Base-by-base conservation (phyloP, 2,329 filamentous ascomycete species). In the Pseudocercospora eumusae region DNA sequence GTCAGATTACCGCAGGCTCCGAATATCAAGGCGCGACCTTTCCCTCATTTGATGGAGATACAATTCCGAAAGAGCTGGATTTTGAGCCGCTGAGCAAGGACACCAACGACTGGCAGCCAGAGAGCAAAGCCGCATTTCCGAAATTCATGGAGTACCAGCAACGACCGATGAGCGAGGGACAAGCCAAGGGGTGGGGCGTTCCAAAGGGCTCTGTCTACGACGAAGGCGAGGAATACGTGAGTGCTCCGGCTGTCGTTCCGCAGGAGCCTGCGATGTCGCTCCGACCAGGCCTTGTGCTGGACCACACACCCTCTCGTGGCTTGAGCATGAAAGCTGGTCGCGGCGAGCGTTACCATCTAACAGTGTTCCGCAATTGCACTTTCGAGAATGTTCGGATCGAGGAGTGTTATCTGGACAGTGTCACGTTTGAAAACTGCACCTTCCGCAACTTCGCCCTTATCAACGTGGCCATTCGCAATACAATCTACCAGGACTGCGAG, bases 221-320 rank as follows among this genome's bases (percentile, higher is more conserved):
- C 15, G 21, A 9, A n/a, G 47, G 21, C 15, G 47, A 52, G 47
- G 25, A n/a, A 8, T 52, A 52, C 25, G 20, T 27, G 18, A 28
- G 15, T n/a, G 25, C 20, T 1, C 21, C 47, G 7, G 47, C 20
- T 3, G 47, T 25, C 11, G 15, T 31, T 25, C 47, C 47, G 67
- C n/a, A 75, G 71, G 73, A 75, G 74, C 58, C 56, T 75, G 1
- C 66, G 68, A 1, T 66, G 68, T 42, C 65, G 71, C 1, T 55
- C 70, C 2, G 56, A 5, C 47, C 47, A 10, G 47, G 47, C 15
- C 20, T 52, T 25, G 47, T n/a, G 15, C 25, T 52, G 21, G 47
- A 52, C 3, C 23, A 52, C 13, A 56, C 53, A 1, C 11, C 53
- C 1, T 40, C 53, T 25, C 31, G 20, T n/a, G 53, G 53, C 53